These are phyloP conservation scores for Ganoderma lucidum DNA, from an alignment of 1,284 basidiomycete genomes.

Conservation along the genomic window DNA sequence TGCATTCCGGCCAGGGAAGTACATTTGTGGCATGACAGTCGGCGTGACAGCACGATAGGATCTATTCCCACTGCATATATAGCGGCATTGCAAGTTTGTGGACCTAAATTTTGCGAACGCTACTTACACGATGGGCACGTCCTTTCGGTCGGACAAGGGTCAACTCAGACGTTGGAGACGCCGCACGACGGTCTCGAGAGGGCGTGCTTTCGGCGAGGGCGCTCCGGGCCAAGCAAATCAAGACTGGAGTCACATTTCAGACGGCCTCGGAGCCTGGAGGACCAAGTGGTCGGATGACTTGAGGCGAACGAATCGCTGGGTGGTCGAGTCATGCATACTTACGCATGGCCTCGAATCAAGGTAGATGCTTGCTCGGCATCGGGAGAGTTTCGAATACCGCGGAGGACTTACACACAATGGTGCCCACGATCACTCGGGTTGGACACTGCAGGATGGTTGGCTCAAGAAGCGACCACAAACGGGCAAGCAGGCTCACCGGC, in stretches of 20 bases:
- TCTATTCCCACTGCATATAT: no score
- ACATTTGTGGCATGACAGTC: no score
- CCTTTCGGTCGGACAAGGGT: no score
- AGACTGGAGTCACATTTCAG: neutral
- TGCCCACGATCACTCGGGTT: neutral
- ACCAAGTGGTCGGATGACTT: conserved; percentile 5
- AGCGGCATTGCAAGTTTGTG: neutral
- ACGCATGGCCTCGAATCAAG: no score
- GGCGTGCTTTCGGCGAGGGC: neutral
- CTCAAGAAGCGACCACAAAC: no score
- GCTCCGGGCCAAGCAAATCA: neutral
- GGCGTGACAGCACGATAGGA: no score
- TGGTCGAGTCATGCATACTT: neutral
- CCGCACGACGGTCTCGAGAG: no score
- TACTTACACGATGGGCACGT: neutral
- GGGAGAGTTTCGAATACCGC: neutral
- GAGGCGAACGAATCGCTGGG: conserved; percentile 13
- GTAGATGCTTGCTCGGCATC: neutral
- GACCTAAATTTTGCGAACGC: neutral
- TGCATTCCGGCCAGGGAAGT: no score
- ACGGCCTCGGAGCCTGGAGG: conserved; percentile 3
- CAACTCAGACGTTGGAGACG: neutral
- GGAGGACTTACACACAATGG: no score
- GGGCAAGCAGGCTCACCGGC: neutral
- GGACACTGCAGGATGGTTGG: neutral